Base-by-base conservation (phyloP, 2,329 filamentous ascomycete genomes). In the Tolypocladium paradoxum region DNA sequence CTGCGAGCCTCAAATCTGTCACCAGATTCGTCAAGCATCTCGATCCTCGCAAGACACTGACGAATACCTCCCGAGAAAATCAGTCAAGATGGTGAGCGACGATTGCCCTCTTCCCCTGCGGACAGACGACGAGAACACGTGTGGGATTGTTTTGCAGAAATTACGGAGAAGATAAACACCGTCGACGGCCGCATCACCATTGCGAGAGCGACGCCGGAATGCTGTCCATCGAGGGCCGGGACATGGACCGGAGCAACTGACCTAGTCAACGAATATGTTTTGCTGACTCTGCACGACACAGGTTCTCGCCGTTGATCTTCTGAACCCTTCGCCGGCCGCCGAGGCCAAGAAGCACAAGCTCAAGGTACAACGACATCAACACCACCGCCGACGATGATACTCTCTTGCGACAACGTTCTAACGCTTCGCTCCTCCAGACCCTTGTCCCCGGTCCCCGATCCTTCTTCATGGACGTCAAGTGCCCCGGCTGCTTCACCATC, bases 381-480 rank as follows among this genome's bases (percentile, higher is more conserved):
- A 52, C 43, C 55, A 38, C 52, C 53, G 54, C 53, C 56, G 54
- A 58, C 43, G 38, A 24, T 27, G 24, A 55, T 29, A 31, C 11
- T 35, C 47, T 35, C 50, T 38, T 20, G 31, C 46, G 48, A 24
- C 48, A 12, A 37, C 18, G 12, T 55, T 59, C 59, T 62, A 60
- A 68, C 57, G 53, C 50, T 37, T 22, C 4, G 37, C 34, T 18
- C 48, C 20, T 52, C 58, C 65, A 95, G 90, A 90, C 83, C 65
- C 88, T 99, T 69, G 93, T 99, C 73, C 93, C 93, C 70, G 87
- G 84, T 64, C 93, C 93, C 70, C 90, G 93, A 76, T 97, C 92
- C 65, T 99, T 97, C 88, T 99, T 99, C 89, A 99, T 99, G 93
- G 93, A 99, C 75, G 93, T 99, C 83, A 99, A 99, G 88, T 99